A percentile compares a stretch with the other conserved stretches of the same genome.
phyloP scores from a whole-genome alignment of 75 land plant genomes.

The Cupressus sempervirens region DNA sequence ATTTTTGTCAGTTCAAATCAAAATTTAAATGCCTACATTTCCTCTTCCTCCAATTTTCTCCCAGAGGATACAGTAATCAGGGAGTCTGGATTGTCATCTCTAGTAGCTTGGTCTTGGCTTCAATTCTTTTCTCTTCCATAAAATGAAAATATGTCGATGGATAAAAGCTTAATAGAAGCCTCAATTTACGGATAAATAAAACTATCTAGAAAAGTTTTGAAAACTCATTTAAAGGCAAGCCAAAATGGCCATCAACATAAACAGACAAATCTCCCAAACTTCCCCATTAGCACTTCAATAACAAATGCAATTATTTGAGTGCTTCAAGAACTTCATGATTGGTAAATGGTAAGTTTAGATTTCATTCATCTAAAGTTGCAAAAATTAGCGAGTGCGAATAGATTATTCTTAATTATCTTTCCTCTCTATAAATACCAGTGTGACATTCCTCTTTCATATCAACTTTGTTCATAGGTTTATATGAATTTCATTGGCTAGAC shows the following conservation, averaged over 20 bases:
- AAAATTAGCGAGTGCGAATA: not conserved
- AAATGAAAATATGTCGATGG: no score
- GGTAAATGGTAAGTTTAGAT: not conserved
- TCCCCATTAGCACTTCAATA: not conserved
- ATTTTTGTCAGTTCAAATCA: no score
- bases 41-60: no score
- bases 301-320: not conserved
- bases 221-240: not conserved
- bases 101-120: no score
- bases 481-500: not conserved
- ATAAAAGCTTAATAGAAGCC: no score
- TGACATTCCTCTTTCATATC: not conserved
- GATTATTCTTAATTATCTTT: constrained; percentile 9
- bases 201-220: not conserved
- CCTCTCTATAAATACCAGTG: not conserved
- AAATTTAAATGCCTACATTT: no score
- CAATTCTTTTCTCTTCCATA: no score
- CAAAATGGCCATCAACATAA: not conserved
- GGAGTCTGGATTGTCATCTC: no score
- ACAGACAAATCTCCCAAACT: not conserved
- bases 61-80: no score
- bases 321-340: not conserved
- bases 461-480: not conserved
- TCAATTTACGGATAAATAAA: no score
- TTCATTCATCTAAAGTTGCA: not conserved